Conservation (phyloP, 1,284 basidiomycete species). For the Pascua sp. region DNA sequence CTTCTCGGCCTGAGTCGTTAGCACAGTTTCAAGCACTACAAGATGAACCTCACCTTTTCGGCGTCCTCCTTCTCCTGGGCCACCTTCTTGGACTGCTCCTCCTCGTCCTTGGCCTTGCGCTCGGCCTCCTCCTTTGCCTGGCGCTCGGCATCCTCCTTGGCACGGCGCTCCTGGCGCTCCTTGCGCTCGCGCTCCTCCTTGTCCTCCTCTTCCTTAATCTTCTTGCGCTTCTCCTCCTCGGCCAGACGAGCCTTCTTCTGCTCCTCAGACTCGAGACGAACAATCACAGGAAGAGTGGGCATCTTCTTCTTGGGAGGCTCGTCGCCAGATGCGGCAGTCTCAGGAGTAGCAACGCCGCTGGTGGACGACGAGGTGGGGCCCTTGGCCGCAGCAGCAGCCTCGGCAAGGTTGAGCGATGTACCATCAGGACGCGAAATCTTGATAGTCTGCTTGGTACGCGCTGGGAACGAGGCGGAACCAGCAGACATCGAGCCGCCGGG, state of each 20-base stretch:
- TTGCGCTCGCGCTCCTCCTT: conserved; percentile 45
- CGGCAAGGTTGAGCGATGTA: conserved; percentile 40
- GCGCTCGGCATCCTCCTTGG: conserved; percentile 25
- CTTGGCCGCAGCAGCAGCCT: conserved; percentile 32
- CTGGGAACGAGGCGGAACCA: conserved; percentile 40
- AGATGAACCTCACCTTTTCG: conserved; percentile 23
- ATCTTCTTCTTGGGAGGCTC: conserved; percentile 33
- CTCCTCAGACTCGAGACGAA: conserved; percentile 55
- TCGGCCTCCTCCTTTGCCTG: conserved; percentile 48
- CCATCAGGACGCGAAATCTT: conserved; percentile 48
- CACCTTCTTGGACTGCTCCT: conserved; percentile 43
- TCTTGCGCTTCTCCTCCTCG: conserved; percentile 42
- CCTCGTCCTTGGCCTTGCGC: conserved; percentile 36
- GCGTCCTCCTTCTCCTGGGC: conserved; percentile 44
- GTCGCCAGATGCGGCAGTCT: conserved; percentile 10
- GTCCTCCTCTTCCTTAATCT: conserved; percentile 41
- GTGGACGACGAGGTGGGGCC: conserved; percentile 21
- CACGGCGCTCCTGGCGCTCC: conserved; percentile 37
- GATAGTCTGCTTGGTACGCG: conserved; percentile 34
- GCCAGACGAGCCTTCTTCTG: conserved; percentile 47
- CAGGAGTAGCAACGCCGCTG: conserved; percentile 29
- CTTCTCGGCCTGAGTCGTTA: conserved; percentile 12
- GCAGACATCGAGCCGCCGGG: conserved; percentile 31
- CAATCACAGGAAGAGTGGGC: conserved; percentile 37
- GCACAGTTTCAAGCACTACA: too few species aligned